Evolutionary conservation across 352 stramenopile genomes (phyloP).

Genomic region (Pythium phragmiticola): DNA sequence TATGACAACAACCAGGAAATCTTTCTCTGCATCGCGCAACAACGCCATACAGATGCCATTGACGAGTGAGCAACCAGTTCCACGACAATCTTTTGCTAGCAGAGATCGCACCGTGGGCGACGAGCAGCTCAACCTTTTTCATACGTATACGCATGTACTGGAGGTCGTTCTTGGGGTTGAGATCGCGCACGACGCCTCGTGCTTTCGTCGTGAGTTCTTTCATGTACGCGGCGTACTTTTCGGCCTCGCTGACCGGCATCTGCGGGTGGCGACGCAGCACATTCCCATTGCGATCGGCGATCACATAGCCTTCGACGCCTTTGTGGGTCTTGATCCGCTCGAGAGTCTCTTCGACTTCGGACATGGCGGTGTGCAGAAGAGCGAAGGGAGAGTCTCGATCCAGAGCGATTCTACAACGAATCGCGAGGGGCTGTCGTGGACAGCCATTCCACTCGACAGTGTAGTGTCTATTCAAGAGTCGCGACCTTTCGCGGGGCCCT

Average conservation of each 20-base stretch:
- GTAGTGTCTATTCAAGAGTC: too few relatives aligned
- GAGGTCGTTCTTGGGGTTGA: conserved; percentile 95
- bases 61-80: neutral
- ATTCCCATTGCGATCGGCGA: conserved; percentile 89
- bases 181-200: conserved; percentile 90
- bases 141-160: conserved; percentile 93
- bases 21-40: conserved; percentile 53
- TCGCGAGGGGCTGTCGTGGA: neutral
- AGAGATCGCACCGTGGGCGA: conserved; percentile 78
- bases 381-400: neutral
- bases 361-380: conserved; percentile 38
- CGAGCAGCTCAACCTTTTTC: conserved; percentile 91
- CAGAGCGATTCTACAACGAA: neutral
- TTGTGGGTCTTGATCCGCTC: conserved; percentile 94
- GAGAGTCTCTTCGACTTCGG: conserved; percentile 93
- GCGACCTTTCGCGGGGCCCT: too few relatives aligned
- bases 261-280: conserved; percentile 88
- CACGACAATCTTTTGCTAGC: neutral
- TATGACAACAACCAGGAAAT: conserved; percentile 94
- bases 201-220: conserved; percentile 90
- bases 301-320: conserved; percentile 94
- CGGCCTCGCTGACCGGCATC: conserved; percentile 89
- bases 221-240: conserved; percentile 92
- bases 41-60: neutral
- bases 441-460: too few relatives aligned